These are phyloP conservation scores for Pseudogymnoascus sp. DNA, from an alignment of 2,329 filamentous ascomycete species.

Conservation along the genomic window DNA sequence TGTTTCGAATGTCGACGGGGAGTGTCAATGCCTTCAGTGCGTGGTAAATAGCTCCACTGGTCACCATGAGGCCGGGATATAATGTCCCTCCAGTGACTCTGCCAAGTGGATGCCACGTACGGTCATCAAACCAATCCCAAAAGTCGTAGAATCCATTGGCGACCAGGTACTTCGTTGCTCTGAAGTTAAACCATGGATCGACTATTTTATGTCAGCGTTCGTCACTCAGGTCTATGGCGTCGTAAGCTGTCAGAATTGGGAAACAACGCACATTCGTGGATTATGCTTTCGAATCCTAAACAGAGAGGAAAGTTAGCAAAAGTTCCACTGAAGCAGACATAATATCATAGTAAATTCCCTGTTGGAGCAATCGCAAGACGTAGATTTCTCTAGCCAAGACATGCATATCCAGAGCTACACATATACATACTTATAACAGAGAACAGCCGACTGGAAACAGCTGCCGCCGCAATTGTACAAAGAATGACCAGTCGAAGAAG, in stretches of 20 bases:
- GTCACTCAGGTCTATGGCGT: conserved; percentile 18
- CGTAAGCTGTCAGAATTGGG: conserved; percentile 6
- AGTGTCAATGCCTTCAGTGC: conserved; percentile 79
- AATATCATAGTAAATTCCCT: not conserved
- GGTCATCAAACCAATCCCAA: conserved; percentile 99
- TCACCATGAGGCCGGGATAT: conserved; percentile 98
- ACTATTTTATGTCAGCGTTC: conserved; percentile 51
- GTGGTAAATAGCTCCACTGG: conserved; percentile 95
- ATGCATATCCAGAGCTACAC: conserved; percentile 15
- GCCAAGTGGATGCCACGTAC: conserved; percentile 98
- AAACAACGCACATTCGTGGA: conserved; percentile 85
- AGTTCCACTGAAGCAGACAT: conserved; percentile 5
- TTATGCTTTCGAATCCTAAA: conserved; percentile 93
- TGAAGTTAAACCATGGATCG: conserved; percentile 99
- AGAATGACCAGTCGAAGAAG: conserved; percentile 87
- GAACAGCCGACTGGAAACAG: conserved; percentile 89
- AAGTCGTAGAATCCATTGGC: conserved; percentile 97
- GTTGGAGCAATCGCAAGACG: not conserved
- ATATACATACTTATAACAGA: conserved; percentile 83
- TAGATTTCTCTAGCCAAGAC: conserved; percentile 8
- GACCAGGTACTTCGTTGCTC: conserved; percentile 95
- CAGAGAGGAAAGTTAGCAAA: conserved; percentile 30
- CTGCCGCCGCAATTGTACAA: conserved; percentile 81
- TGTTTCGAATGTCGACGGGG: conserved; percentile 96
- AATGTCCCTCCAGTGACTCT: conserved; percentile 98